Percentiles rank a stretch among this genome's conserved stretches.
These are phyloP conservation scores for Musa itinerans DNA, from an alignment of 176 grass and related monocot species.

Conservation along the genomic window DNA sequence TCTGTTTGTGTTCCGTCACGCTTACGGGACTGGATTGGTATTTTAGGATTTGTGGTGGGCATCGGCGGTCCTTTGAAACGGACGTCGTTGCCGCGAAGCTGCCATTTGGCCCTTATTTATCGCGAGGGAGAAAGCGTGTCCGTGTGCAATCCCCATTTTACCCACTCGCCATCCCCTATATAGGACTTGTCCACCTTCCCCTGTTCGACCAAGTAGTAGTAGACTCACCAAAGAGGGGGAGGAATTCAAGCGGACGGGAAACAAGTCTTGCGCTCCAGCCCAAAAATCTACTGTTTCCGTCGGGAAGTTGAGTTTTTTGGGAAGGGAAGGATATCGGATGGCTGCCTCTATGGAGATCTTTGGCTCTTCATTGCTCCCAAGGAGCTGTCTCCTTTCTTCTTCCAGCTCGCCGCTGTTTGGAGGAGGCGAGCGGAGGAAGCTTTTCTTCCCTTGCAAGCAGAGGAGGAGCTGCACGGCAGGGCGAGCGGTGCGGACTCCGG, in stretches of 20 bases:
- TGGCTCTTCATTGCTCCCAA: constrained; percentile 8
- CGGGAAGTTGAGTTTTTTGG: not conserved
- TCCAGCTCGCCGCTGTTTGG: not conserved
- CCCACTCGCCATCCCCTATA: not conserved
- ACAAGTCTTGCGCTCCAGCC: too few species aligned
- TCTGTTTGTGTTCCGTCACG: too few species aligned
- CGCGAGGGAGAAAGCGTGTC: not conserved
- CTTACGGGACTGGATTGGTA: too few species aligned
- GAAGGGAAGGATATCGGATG: not conserved
- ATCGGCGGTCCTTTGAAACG: not conserved
- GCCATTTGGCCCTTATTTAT: not conserved
- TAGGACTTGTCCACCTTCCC: not conserved
- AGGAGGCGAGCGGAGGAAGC: not conserved
- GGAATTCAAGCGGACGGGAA: too few species aligned
- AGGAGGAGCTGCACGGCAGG: not conserved
- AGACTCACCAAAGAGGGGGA: too few species aligned
- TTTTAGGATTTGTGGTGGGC: too few species aligned
- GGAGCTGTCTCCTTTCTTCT: constrained; percentile 1
- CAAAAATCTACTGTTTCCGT: not conserved
- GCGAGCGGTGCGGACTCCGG: not conserved
- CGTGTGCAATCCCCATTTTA: not conserved
- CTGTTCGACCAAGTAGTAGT: not conserved
- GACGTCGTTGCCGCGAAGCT: not conserved
- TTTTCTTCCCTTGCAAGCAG: not conserved
- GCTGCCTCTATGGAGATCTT: not conserved